A percentile compares a stretch with the other conserved stretches of the same genome.
These are phyloP conservation scores for Apiospora aurea DNA, from an alignment of 2,329 filamentous ascomycete genomes.

Conservation along the genomic window DNA sequence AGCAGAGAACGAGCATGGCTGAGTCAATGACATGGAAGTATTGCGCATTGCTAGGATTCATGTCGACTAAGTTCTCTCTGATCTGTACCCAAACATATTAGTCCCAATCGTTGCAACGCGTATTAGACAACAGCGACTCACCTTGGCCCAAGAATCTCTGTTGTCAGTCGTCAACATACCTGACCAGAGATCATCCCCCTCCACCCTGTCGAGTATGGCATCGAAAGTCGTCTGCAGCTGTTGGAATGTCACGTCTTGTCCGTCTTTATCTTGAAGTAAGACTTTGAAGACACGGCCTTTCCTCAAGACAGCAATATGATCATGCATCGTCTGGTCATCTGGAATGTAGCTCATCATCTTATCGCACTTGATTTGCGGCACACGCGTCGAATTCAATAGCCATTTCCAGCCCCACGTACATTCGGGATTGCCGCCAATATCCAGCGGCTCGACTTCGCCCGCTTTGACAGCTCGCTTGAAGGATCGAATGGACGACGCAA, in stretches of 20 bases:
- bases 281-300: conserved; percentile 28
- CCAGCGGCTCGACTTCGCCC: conserved; percentile 24
- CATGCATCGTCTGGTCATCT: conserved; percentile 21
- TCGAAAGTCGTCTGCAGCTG: conserved; percentile 25
- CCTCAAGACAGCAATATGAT: conserved; percentile 26
- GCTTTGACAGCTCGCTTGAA: conserved; percentile 21
- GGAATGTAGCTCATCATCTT: conserved; percentile 22
- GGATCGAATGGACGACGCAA: conserved; percentile 16
- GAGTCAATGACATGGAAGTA: conserved; percentile 28
- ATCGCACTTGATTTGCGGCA: conserved; percentile 26
- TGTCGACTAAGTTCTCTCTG: conserved; percentile 23
- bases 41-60: conserved; percentile 22
- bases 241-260: conserved; percentile 24
- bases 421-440: conserved; percentile 24
- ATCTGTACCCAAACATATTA: conserved; percentile 24
- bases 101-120: not conserved
- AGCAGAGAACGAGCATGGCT: conserved; percentile 27
- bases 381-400: conserved; percentile 27
- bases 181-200: conserved; percentile 24
- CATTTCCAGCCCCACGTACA: conserved; percentile 27
- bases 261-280: conserved; percentile 24
- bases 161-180: conserved; percentile 26
- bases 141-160: conserved; percentile 27
- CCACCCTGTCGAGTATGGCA: conserved; percentile 11
- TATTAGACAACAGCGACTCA: not conserved